Base-by-base conservation (phyloP, 2,329 filamentous ascomycete species). In the Colletotrichum cereale region DNA sequence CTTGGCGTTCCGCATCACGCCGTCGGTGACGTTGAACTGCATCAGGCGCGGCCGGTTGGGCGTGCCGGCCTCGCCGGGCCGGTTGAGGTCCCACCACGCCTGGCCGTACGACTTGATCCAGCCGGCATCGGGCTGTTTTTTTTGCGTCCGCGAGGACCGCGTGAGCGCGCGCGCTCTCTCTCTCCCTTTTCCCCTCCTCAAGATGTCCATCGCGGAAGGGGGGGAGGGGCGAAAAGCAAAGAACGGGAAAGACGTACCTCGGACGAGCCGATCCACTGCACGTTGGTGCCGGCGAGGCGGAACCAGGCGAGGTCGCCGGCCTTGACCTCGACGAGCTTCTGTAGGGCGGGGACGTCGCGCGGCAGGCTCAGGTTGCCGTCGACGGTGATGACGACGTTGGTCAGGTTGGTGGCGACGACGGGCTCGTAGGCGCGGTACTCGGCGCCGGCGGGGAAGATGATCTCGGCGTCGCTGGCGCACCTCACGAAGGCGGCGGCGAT, bases 31-130 rank as follows among this genome's bases (percentile, higher is more conserved):
- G 52, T 79, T 79, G 75, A 83, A 81, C 36, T 76, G 77, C 75
- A 84, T 79, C 12, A 85, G 75, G 72, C 84, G 82, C 12, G 84
- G 84, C 7, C 83, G 78, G 42, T 78, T 79, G 18, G 76, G 74
- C 16, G 81, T 77, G 12, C 83, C 83, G 29, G 82, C 82, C 48
- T 78, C 78, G 42, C 81, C 81, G 8, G 76, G 73, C 2, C 79
- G 78, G 71, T 84, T 85, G 8, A 79, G 77, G 63, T 84, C 82
- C 83, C 83, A 85, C 84, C 84, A 85, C 1, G 78, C 77, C 73
- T 85, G 83, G 31, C 83, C 83, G 62, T 84, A 82, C 2, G 81
- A 84, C 66, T 84, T 79, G 72, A 85, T 84, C 82, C 83, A 85
- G 64, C 83, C 82, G n/a, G 67, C 65, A 2, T 69, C 63, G 66